Evolutionary conservation across 1,284 basidiomycete genomes (phyloP), one percentile per base, ranked within the genome.

Genomic region (Sanghuangporus baumii): DNA sequence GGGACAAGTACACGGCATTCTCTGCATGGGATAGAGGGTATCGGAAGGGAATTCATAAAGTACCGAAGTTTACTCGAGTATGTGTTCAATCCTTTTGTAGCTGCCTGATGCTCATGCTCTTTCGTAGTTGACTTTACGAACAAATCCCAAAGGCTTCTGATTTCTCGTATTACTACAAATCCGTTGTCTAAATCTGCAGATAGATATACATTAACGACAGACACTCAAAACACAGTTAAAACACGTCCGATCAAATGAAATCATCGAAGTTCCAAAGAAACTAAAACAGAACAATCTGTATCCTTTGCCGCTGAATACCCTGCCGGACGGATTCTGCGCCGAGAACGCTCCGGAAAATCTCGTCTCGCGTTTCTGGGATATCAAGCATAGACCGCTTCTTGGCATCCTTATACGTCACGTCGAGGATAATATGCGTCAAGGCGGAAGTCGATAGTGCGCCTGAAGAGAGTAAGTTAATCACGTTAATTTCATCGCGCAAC

Each of bases 1-100:
- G 82, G 75, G 96, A 99, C 79, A 99, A 99, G 76, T 99, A 98
- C 78, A 98, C 96, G 0, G 87, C 91, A 18, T 99, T 96, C 75
- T 88, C 84, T 59, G 81, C 85, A 20, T 87, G 84, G 57, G 79
- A 79, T 6, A 78, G 74, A 64, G 89, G 89, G 5, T 99, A 96
- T 76, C 80, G 96, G 56, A 99, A 99, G 73, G 89, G 91, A 20
- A 91, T 98, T 51, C 96, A 99, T 78, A 97, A 97, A 74, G 92
- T 97, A 36, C 94, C 94, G 20, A 96, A 96, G 73, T 96, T 89
- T 84, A 96, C 94, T 64, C 82, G 92, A 74, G 94, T 95, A 70
- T 66, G 90, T 79, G 11, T 11, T 60, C 20, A 26, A 18, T 31
- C 50, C 34, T 3, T 34, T n/a, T 9, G 26, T 11, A 51, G 2